A percentile compares a stretch with the other conserved stretches of the same genome.
These are phyloP conservation scores for Lumnitzera racemosa DNA, from an alignment of 345 rosid species.

Conservation along the genomic window DNA sequence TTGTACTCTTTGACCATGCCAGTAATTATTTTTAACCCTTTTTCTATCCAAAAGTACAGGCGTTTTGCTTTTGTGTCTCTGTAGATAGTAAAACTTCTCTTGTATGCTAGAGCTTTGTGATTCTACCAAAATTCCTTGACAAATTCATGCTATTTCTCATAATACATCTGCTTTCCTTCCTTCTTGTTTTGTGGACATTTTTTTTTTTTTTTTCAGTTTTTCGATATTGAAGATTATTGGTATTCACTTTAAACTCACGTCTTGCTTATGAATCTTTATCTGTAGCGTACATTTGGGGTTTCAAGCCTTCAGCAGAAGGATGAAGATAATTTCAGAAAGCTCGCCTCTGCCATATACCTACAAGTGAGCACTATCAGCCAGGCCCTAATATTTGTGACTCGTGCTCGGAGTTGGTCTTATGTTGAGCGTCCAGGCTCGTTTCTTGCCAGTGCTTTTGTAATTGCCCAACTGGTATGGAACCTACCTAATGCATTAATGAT, in stretches of 20 bases:
- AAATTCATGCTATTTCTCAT: no score
- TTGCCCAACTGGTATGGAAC: conserved; percentile 46
- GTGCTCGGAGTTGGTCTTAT: conserved; percentile 52
- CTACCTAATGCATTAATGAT: background rate
- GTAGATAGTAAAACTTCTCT: no score
- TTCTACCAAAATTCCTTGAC: no score
- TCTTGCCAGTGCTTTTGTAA: conserved; percentile 33
- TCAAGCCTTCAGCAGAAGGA: conserved; percentile 35
- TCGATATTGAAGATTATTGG: no score
- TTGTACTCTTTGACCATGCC: no score
- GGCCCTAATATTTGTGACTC: conserved; percentile 59
- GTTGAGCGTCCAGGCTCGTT: conserved; percentile 49
- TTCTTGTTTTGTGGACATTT: no score
- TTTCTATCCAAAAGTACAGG: no score
- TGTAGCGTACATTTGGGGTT: conserved; percentile 46
- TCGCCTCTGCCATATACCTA: conserved; percentile 50
- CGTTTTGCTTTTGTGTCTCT: no score
- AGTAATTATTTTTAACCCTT: no score
- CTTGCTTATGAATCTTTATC: background rate
- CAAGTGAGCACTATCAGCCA: conserved; percentile 65
- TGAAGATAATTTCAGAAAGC: conserved; percentile 28
- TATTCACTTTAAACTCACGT: background rate
- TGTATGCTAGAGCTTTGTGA: no score
- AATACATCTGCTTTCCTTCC: no score
- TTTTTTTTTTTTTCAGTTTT: no score